Conservation (phyloP, 1,139 yeast genomes). For the Geotrichum phurueaensis region DNA sequence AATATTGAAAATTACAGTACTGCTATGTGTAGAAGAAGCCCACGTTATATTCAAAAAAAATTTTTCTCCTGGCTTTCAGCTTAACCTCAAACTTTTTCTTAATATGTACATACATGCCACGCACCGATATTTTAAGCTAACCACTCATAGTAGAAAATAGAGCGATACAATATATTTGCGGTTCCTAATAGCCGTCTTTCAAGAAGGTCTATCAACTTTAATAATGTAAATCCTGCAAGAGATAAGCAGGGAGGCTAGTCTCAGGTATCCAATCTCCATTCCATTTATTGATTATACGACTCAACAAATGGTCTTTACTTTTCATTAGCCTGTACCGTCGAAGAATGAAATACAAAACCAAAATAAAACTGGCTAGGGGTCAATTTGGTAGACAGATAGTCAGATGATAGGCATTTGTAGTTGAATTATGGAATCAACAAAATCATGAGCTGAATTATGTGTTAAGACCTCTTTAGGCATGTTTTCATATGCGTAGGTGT, state of each 20-base stretch:
- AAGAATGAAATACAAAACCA: too few species aligned
- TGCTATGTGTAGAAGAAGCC: not conserved
- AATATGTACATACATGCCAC: not conserved
- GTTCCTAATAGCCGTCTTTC: not conserved
- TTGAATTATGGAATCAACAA: too few species aligned
- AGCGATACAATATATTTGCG: not conserved
- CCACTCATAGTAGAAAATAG: not conserved
- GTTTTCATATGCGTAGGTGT: too few species aligned
- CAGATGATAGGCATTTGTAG: too few species aligned
- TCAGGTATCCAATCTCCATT: not conserved
- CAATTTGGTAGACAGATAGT: too few species aligned
- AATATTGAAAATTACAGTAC: not conserved
- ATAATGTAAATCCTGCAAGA: not conserved
- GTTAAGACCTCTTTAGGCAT: too few species aligned
- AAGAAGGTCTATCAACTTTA: not conserved
- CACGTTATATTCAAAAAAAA: not conserved
- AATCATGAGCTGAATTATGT: too few species aligned
- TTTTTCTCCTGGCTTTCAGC: not conserved
- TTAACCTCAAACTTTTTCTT: not conserved
- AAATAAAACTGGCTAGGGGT: too few species aligned
- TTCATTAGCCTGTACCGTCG: too few species aligned
- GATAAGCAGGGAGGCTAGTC: not conserved
- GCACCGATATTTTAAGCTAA: not conserved
- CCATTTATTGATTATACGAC: too few species aligned
- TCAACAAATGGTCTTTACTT: too few species aligned